Conservation (phyloP, 768 basidiomycete species). For the Suillus placidus region DNA sequence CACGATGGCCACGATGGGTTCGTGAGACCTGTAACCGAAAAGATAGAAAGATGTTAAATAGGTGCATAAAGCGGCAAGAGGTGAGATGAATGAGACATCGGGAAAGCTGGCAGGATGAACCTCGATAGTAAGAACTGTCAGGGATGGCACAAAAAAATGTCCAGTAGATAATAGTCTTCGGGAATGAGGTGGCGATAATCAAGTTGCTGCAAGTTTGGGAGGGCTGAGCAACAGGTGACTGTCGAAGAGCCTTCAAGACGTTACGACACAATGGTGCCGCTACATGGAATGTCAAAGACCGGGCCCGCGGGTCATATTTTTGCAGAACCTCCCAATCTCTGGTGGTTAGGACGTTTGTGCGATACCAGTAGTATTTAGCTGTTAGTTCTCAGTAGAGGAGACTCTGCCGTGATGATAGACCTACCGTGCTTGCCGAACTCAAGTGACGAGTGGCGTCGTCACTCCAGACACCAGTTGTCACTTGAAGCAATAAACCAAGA, state of each 20-base stretch:
- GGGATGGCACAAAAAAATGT: background rate
- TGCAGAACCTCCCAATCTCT: background rate
- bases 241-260: conserved; percentile 1
- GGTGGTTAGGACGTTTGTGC: background rate
- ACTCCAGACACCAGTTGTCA: too few relatives aligned
- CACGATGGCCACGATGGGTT: background rate
- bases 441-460: too few relatives aligned
- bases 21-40: background rate
- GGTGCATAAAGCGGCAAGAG: background rate
- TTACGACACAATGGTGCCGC: background rate
- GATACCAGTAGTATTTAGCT: background rate
- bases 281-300: conserved; percentile 1
- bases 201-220: background rate
- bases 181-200: background rate
- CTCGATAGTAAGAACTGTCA: background rate
- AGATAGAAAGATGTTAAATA: background rate
- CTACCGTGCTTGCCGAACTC: too few relatives aligned
- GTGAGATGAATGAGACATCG: background rate
- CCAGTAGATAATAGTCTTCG: background rate
- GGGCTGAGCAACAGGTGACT: background rate
- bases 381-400: background rate
- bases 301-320: background rate
- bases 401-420: too few relatives aligned
- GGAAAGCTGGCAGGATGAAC: background rate
- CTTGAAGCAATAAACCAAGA: background rate